Evolutionary conservation across 148 eudicot species (phyloP).

Genomic region (Fallopia convolvulus): DNA sequence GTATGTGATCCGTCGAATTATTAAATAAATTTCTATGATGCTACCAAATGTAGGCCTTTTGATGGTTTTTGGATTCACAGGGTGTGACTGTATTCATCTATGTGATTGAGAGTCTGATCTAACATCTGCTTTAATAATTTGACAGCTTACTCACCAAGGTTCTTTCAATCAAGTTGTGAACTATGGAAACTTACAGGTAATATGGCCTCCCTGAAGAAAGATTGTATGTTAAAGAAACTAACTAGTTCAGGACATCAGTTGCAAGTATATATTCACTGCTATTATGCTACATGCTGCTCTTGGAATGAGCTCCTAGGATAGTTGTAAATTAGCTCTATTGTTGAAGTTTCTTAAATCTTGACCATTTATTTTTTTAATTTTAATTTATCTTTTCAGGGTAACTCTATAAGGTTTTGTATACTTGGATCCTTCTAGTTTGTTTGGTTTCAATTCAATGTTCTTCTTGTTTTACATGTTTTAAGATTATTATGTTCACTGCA

Average conservation of each 20-base stretch:
- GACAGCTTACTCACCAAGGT: constrained; percentile 79
- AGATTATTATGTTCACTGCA: neutral
- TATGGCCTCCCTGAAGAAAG: neutral
- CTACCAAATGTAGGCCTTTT: neutral
- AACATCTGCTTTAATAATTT: neutral
- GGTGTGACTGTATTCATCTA: constrained; percentile 19
- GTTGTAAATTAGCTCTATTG: neutral
- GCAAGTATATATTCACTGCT: neutral
- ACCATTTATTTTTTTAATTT: no score
- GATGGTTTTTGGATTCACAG: constrained; percentile 28
- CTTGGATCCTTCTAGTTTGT: no score
- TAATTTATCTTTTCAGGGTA: no score
- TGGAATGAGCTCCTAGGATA: neutral
- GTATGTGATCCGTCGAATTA: constrained; percentile 11
- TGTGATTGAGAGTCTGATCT: neutral
- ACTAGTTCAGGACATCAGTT: neutral
- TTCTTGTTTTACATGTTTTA: neutral
- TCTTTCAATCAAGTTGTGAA: constrained; percentile 62
- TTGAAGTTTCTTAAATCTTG: neutral
- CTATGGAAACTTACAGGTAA: constrained; percentile 74
- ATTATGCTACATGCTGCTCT: neutral
- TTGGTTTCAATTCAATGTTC: neutral
- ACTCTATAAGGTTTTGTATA: no score
- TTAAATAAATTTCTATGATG: neutral
- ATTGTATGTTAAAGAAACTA: neutral